A percentile compares a stretch with the other conserved stretches of the same genome.
These are phyloP conservation scores for Pleurotus sapidus DNA, from an alignment of 768 basidiomycete species.

Conservation along the genomic window DNA sequence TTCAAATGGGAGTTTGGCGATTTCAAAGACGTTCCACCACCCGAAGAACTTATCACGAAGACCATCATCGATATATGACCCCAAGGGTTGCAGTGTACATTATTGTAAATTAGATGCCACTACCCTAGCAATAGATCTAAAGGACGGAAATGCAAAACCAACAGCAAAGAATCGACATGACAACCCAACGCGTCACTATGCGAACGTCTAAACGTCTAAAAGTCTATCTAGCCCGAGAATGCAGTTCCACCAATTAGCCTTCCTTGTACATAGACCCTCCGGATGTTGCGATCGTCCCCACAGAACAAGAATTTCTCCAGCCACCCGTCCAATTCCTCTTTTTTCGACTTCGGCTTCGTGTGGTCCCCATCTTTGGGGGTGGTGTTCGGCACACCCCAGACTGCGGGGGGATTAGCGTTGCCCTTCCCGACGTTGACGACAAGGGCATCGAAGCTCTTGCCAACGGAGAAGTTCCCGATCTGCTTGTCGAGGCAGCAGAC, in stretches of 20 bases:
- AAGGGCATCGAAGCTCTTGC: slow-evolving; percentile 91
- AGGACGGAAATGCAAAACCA: neutral
- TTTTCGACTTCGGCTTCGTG: slow-evolving; percentile 18
- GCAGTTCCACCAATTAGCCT: slow-evolving; percentile 68
- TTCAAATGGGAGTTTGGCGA: slow-evolving; percentile 73
- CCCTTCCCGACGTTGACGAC: slow-evolving; percentile 57
- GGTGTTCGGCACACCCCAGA: slow-evolving; percentile 50
- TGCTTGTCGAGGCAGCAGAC: slow-evolving; percentile 69
- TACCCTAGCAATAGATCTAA: too few relatives aligned
- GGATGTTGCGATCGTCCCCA: slow-evolving; percentile 85
- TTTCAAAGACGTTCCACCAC: slow-evolving; percentile 24
- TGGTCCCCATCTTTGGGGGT: slow-evolving; percentile 6
- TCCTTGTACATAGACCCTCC: slow-evolving; percentile 83
- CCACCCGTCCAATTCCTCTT: slow-evolving; percentile 45
- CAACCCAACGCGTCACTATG: too few relatives aligned
- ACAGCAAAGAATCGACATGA: too few relatives aligned
- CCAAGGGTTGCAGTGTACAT: neutral
- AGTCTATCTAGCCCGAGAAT: slow-evolving; percentile 15
- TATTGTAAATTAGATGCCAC: neutral
- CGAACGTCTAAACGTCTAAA: neutral
- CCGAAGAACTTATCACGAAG: too few relatives aligned
- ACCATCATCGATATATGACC: too few relatives aligned
- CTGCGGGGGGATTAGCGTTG: slow-evolving; percentile 45
- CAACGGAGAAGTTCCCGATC: slow-evolving; percentile 74
- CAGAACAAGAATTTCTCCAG: slow-evolving; percentile 86